phyloP scores from a whole-genome alignment of 352 stramenopile genomes.

The Phytopythium kandeliae region DNA sequence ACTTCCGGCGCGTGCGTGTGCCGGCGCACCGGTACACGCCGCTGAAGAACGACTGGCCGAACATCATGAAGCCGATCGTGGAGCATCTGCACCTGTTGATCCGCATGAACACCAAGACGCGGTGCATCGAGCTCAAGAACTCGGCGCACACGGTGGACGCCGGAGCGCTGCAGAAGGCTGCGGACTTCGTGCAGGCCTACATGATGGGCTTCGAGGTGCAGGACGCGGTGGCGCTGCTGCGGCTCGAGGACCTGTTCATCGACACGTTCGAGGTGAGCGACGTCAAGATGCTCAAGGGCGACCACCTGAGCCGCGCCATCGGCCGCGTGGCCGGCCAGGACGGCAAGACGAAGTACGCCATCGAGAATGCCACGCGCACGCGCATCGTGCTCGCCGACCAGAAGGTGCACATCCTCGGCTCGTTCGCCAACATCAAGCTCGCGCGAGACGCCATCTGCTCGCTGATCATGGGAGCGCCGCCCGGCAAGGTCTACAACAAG shows the following conservation, averaged over 20 bases:
- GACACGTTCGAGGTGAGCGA: conserved; percentile 99
- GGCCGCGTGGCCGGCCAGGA: conserved; percentile 97
- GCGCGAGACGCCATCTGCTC: conserved; percentile 90
- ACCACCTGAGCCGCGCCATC: conserved; percentile 98
- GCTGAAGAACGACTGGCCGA: conserved; percentile 98
- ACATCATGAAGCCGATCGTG: conserved; percentile 98
- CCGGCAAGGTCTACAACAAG: conserved; percentile 99
- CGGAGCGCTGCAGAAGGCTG: conserved; percentile 95
- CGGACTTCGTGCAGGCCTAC: conserved; percentile 98
- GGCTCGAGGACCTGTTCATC: conserved; percentile 98
- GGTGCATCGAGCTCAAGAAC: conserved; percentile 97
- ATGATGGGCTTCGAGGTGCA: conserved; percentile 99
- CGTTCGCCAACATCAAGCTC: conserved; percentile 98
- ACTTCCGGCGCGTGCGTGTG: conserved; percentile 96
- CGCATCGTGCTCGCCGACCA: conserved; percentile 98
- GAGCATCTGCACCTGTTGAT: conserved; percentile 98
- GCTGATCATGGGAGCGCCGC: conserved; percentile 95
- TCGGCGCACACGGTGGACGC: conserved; percentile 92
- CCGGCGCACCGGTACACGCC: conserved; percentile 97
- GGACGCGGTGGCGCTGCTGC: conserved; percentile 95
- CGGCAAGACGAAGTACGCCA: conserved; percentile 99
- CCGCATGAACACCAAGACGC: conserved; percentile 98
- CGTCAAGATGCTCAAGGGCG: conserved; percentile 96
- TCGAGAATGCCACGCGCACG: conserved; percentile 99
- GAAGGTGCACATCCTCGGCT: conserved; percentile 98